Evolutionary conservation across 306 rosid species (phyloP).

Genomic region (Cucumis hystrix): DNA sequence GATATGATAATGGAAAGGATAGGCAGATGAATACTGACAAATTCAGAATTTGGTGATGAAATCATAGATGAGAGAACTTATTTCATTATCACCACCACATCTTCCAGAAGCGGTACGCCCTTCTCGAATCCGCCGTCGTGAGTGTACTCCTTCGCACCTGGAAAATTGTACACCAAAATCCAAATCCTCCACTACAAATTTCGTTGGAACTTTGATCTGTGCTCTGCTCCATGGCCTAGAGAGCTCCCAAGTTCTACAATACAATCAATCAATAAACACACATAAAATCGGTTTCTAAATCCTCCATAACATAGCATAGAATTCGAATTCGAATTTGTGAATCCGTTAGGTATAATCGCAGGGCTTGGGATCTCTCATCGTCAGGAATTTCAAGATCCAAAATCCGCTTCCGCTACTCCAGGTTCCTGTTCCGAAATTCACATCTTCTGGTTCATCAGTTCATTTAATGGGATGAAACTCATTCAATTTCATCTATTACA

Average conservation of each 20-base stretch:
- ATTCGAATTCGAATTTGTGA: conserved; percentile 23
- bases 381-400: conserved; percentile 18
- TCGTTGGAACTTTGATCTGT: not conserved
- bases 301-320: not conserved
- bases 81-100: not conserved
- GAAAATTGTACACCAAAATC: not conserved
- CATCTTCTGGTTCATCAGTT: not conserved
- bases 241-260: not conserved
- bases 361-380: conserved; percentile 30
- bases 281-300: not conserved
- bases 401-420: not conserved
- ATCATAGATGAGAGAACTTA: not conserved
- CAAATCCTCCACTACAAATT: not conserved
- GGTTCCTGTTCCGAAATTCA: not conserved
- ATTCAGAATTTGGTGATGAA: not conserved
- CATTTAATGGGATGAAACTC: not conserved
- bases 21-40: not conserved
- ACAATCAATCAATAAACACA: not conserved
- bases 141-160: not conserved
- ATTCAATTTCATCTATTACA: not conserved
- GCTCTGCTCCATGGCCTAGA: not conserved
- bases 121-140: not conserved
- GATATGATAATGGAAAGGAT: not conserved
- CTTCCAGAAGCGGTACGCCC: not conserved
- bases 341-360: conserved; percentile 39